Evolutionary conservation across 2,329 filamentous ascomycete species (phyloP).

Genomic region (Celoporthe dispersa): DNA sequence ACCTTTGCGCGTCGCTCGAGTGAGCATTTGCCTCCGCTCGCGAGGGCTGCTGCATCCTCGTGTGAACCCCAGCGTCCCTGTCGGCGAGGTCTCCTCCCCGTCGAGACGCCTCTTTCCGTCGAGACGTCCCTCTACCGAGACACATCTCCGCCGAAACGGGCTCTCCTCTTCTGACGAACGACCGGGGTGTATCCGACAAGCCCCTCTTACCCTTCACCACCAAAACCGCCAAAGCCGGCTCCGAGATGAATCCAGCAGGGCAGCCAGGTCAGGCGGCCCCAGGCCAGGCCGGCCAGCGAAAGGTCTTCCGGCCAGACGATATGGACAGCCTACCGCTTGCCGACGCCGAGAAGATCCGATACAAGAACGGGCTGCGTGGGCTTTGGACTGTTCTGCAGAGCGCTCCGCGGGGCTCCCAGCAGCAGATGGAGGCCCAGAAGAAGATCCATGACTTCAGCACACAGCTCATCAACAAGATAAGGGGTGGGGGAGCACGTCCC

Average conservation of each 20-base stretch:
- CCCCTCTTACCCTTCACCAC: neutral
- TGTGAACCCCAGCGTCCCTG: neutral
- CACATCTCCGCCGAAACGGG: neutral
- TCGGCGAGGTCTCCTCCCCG: neutral
- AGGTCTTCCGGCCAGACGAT: conserved; percentile 56
- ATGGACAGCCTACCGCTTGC: conserved; percentile 57
- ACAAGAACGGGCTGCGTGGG: conserved; percentile 58
- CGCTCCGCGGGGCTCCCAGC: conserved; percentile 49
- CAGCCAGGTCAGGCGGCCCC: conserved; percentile 31
- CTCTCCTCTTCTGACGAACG: neutral
- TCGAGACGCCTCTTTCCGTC: neutral
- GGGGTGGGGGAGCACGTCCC: conserved; percentile 35
- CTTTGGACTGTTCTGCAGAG: conserved; percentile 60
- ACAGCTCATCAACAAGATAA: conserved; percentile 59
- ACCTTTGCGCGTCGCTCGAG: neutral
- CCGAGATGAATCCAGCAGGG: conserved; percentile 28
- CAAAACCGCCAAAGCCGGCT: neutral
- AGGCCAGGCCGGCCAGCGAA: conserved; percentile 33
- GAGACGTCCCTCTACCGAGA: neutral
- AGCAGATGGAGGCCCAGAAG: conserved; percentile 55
- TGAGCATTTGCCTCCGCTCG: neutral
- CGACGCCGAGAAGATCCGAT: conserved; percentile 61
- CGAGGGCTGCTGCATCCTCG: neutral
- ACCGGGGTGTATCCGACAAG: neutral
- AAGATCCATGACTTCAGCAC: conserved; percentile 66